phyloP scores from a whole-genome alignment of 345 rosid genomes.

The Limnanthes douglasii region DNA sequence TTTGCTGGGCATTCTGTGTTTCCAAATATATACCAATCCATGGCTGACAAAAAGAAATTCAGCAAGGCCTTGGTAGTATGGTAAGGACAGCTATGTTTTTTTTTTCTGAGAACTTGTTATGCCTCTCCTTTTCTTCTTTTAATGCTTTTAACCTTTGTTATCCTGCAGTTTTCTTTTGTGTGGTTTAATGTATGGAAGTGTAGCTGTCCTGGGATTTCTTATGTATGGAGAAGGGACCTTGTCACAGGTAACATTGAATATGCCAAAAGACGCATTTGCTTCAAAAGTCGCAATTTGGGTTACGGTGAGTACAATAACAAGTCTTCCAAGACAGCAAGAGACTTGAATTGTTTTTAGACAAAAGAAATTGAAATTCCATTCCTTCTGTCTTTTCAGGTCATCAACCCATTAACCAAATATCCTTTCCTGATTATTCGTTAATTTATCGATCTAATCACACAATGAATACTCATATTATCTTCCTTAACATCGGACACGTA shows the following conservation, averaged over 20 bases:
- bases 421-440: slow-evolving; percentile 19
- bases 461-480: not conserved
- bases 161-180: slow-evolving; percentile 58
- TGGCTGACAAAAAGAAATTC: slow-evolving; percentile 85
- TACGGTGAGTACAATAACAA: slow-evolving; percentile 32
- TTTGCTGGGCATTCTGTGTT: slow-evolving; percentile 78
- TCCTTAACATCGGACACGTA: slow-evolving; percentile 31
- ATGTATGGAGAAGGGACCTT: slow-evolving; percentile 79
- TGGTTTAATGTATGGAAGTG: slow-evolving; percentile 49
- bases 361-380: slow-evolving; percentile 1
- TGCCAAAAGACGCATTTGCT: slow-evolving; percentile 43
- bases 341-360: not conserved
- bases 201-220: slow-evolving; percentile 66
- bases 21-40: slow-evolving; percentile 90
- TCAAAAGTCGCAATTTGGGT: slow-evolving; percentile 81
- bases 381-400: slow-evolving; percentile 33
- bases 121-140: not conserved
- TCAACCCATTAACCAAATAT: slow-evolving; percentile 89
- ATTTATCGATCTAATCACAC: not conserved
- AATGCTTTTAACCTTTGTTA: slow-evolving; percentile 1
- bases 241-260: slow-evolving; percentile 82
- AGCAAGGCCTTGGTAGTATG: slow-evolving; percentile 41
- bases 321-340: not conserved
- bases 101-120: slow-evolving; percentile 5
- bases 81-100: slow-evolving; percentile 18